A percentile compares a stretch with the other conserved stretches of the same genome.
Evolutionary conservation across 257 asterid genomes (phyloP).

Genomic region (Nicotiana obtusifolia): DNA sequence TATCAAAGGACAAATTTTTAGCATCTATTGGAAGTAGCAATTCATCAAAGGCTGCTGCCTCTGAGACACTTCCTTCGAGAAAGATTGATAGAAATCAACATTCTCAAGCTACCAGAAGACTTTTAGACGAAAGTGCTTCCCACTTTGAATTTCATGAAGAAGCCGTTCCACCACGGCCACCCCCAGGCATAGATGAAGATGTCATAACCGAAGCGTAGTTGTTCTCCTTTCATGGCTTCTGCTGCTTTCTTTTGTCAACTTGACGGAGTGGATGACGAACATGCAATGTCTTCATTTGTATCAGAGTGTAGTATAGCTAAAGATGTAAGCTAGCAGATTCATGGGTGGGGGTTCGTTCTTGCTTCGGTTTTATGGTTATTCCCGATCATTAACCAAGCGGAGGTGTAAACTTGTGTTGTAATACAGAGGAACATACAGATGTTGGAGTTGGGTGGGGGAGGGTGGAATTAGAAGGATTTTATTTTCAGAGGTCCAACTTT

Average conservation of each 20-base stretch:
- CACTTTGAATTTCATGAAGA: constrained; percentile 28
- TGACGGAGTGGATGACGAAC: constrained; percentile 11
- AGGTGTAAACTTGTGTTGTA: constrained; percentile 48
- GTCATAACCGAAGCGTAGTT: constrained; percentile 43
- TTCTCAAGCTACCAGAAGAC: constrained; percentile 50
- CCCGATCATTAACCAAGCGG: constrained; percentile 99
- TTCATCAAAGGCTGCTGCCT: constrained; percentile 44
- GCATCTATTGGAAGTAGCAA: constrained; percentile 59
- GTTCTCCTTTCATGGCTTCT: constrained; percentile 44
- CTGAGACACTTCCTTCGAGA: constrained; percentile 51
- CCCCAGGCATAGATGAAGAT: constrained; percentile 53
- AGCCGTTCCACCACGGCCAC: constrained; percentile 81
- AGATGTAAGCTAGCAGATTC: constrained; percentile 55
- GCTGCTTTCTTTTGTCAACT: constrained; percentile 45
- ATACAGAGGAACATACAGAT: constrained; percentile 8
- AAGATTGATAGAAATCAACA: constrained; percentile 47
- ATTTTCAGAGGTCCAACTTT: constrained; percentile 20
- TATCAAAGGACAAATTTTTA: constrained; percentile 57
- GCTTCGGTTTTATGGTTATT: constrained; percentile 43
- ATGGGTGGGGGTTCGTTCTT: constrained; percentile 18
- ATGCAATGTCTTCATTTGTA: constrained; percentile 10
- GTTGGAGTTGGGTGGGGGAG: constrained; percentile 5
- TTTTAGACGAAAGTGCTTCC: constrained; percentile 26
- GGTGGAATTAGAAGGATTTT: constrained; percentile 15
- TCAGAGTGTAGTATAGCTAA: constrained; percentile 23